Conservation (phyloP, 345 rosid species). For the Lepidium africanum region DNA sequence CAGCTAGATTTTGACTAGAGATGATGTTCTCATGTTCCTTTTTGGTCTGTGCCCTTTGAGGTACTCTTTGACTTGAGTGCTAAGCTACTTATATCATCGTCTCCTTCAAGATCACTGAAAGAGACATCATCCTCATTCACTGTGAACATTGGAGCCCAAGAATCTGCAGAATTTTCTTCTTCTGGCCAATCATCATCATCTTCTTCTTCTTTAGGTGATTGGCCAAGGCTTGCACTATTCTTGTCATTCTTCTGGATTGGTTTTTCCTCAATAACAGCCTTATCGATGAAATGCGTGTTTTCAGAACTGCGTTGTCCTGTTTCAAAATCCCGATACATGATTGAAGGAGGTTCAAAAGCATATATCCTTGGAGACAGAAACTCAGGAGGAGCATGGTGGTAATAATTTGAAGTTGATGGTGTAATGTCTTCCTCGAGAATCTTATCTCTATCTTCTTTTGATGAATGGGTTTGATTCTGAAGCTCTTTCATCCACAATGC, state of each 20-base stretch:
- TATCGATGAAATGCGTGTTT: slow-evolving; percentile 52
- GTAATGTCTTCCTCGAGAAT: slow-evolving; percentile 29
- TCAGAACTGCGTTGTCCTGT: slow-evolving; percentile 44
- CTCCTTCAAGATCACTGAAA: slow-evolving; percentile 95
- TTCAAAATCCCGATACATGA: slow-evolving; percentile 34
- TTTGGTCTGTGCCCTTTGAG: background rate
- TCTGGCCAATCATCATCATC: slow-evolving; percentile 95
- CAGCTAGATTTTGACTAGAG: background rate
- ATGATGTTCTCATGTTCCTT: slow-evolving; percentile 3
- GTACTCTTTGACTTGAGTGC: slow-evolving; percentile 26
- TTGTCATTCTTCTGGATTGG: slow-evolving; percentile 24
- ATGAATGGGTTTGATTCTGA: slow-evolving; percentile 23
- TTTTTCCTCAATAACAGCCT: slow-evolving; percentile 64
- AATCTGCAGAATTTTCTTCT: slow-evolving; percentile 53
- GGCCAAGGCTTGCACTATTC: slow-evolving; percentile 26
- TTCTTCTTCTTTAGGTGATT: slow-evolving; percentile 32
- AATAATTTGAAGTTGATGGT: slow-evolving; percentile 34
- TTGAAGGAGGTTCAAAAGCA: slow-evolving; percentile 33
- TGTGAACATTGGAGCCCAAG: slow-evolving; percentile 38
- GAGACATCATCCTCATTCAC: slow-evolving; percentile 92
- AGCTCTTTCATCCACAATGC: slow-evolving; percentile 58
- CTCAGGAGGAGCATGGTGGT: slow-evolving; percentile 32
- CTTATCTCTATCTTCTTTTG: slow-evolving; percentile 21
- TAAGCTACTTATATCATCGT: slow-evolving; percentile 45
- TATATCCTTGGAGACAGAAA: slow-evolving; percentile 35